Evolutionary conservation across 306 rosid species (phyloP).

Genomic region (Trichosanthes cucumerina): DNA sequence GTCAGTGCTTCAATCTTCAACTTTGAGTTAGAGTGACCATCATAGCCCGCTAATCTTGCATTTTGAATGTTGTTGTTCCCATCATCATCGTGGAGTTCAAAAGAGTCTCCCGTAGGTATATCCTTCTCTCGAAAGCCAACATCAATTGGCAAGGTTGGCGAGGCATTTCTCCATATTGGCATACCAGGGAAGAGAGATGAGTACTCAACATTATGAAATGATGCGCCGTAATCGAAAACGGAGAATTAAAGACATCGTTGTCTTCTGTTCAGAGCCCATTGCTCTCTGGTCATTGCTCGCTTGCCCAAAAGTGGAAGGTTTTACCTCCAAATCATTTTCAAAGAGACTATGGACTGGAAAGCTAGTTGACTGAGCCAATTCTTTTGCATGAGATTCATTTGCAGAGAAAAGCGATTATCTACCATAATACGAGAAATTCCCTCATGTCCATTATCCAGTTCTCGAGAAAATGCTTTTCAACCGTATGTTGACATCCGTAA

Average conservation of each 20-base stretch:
- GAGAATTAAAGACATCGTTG: slow-evolving; percentile 40
- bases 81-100: slow-evolving; percentile 26
- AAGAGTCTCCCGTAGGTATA: slow-evolving; percentile 17
- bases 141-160: slow-evolving; percentile 28
- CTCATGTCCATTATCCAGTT: slow-evolving; percentile 22
- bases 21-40: slow-evolving; percentile 17
- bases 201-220: slow-evolving; percentile 48
- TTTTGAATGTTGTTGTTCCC: slow-evolving; percentile 14
- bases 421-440: slow-evolving; percentile 41
- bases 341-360: slow-evolving; percentile 35
- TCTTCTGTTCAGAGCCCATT: slow-evolving; percentile 45
- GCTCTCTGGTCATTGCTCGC: slow-evolving; percentile 36
- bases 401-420: slow-evolving; percentile 29
- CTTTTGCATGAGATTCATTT: slow-evolving; percentile 26
- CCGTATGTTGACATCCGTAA: slow-evolving; percentile 29
- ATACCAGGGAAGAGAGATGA: slow-evolving; percentile 55
- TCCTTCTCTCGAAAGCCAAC: slow-evolving; percentile 18
- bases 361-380: slow-evolving; percentile 25
- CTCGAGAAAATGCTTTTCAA: slow-evolving; percentile 29
- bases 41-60: slow-evolving; percentile 19
- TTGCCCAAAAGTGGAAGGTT: slow-evolving; percentile 37
- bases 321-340: slow-evolving; percentile 27
- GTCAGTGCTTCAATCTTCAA: slow-evolving; percentile 18
- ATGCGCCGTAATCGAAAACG: slow-evolving; percentile 43
- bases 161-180: slow-evolving; percentile 48